Conservation (phyloP, 176 grass and related monocot genomes). For the Ampelocalamus luodianensis region DNA sequence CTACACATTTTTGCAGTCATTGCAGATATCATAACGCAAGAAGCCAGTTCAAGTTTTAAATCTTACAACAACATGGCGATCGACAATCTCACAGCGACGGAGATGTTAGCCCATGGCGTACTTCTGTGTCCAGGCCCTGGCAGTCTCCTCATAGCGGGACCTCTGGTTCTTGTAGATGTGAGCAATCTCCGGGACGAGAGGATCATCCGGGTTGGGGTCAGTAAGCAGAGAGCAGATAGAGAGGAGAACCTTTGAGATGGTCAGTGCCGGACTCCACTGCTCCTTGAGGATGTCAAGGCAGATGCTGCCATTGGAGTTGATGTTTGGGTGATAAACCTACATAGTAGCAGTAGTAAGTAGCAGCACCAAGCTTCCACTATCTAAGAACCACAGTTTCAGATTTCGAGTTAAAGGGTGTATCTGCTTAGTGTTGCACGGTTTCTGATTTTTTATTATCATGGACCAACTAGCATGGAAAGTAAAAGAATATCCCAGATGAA, state of each 20-base stretch:
- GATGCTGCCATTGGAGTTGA: constrained; percentile 84
- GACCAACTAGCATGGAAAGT: too few species aligned
- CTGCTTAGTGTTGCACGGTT: too few species aligned
- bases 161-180: constrained; percentile 69
- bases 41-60: not conserved
- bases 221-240: constrained; percentile 81
- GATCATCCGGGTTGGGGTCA: constrained; percentile 73
- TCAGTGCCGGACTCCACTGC: constrained; percentile 81
- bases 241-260: constrained; percentile 81
- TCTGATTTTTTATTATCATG: too few species aligned
- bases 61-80: not conserved
- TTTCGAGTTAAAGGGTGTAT: too few species aligned
- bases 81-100: too few species aligned
- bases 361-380: too few species aligned
- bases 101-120: constrained; percentile 50
- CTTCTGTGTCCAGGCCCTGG: constrained; percentile 61
- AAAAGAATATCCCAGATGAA: too few species aligned
- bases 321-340: constrained; percentile 83
- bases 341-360: not conserved
- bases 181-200: constrained; percentile 76
- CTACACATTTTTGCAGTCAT: too few species aligned
- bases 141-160: constrained; percentile 50
- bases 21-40: not conserved
- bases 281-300: constrained; percentile 91
- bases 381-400: too few species aligned